Conservation (phyloP, 768 basidiomycete genomes). For the Cystoderma amianthinum region DNA sequence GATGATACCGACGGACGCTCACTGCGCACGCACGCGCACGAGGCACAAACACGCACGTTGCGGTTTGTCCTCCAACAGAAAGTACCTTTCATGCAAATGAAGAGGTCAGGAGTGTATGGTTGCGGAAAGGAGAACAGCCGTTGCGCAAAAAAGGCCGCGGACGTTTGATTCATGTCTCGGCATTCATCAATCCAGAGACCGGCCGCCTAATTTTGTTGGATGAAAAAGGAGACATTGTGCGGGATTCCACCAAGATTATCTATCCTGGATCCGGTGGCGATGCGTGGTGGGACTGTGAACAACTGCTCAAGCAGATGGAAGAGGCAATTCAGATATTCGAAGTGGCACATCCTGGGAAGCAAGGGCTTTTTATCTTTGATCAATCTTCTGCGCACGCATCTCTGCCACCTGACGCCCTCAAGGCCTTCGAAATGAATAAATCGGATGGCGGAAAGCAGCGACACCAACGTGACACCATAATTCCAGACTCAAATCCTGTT, state of each 20-base stretch:
- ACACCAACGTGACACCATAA: constrained; percentile 24
- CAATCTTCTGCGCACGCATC: constrained; percentile 34
- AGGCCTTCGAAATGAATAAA: constrained; percentile 36
- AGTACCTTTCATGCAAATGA: constrained; percentile 24
- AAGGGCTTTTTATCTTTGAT: constrained; percentile 30
- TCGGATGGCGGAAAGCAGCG: constrained; percentile 29
- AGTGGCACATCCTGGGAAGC: constrained; percentile 19
- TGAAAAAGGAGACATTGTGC: constrained; percentile 13
- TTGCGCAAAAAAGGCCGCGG: constrained; percentile 26
- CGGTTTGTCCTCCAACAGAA: too few species aligned
- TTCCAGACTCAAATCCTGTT: constrained; percentile 26
- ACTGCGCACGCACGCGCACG: too few species aligned
- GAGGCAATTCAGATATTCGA: constrained; percentile 28
- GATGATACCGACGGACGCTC: too few species aligned
- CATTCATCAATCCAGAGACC: constrained; percentile 23
- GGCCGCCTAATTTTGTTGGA: constrained; percentile 17
- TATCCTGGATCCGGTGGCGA: constrained; percentile 27
- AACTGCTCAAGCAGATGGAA: constrained; percentile 24
- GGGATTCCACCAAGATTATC: constrained; percentile 27
- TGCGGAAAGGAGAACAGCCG: constrained; percentile 14
- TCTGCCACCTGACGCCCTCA: constrained; percentile 28
- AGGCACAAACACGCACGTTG: too few species aligned
- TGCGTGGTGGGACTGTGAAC: constrained; percentile 29
- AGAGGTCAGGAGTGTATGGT: constrained; percentile 5
- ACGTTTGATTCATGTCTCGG: constrained; percentile 26